Conservation (phyloP, 108 stramenopile species). For the Cyclostephanos invisitatus region DNA sequence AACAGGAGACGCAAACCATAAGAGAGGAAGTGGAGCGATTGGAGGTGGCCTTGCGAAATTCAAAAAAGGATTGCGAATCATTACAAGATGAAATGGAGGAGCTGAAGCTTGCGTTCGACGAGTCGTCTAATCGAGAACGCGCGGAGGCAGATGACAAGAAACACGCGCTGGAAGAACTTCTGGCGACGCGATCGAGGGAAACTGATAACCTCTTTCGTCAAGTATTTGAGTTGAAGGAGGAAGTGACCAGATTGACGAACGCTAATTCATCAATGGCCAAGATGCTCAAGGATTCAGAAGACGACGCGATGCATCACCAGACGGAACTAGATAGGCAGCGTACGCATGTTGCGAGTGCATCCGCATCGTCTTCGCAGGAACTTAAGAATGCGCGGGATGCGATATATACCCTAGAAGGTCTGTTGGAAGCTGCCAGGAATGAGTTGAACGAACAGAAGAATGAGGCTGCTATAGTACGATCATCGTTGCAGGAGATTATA, state of each 20-base stretch:
- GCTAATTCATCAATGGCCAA: conserved; percentile 37
- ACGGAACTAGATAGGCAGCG: conserved; percentile 50
- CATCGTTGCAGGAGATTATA: conserved; percentile 69
- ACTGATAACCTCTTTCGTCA: not conserved
- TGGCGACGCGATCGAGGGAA: conserved; percentile 44
- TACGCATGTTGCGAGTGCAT: conserved; percentile 48
- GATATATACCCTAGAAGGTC: conserved; percentile 60
- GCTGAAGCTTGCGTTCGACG: conserved; percentile 76
- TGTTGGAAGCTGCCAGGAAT: conserved; percentile 49
- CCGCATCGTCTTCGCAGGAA: conserved; percentile 38
- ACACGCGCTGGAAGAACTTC: conserved; percentile 43
- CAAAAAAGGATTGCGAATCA: conserved; percentile 66
- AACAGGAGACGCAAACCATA: conserved; percentile 32
- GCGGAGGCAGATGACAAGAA: conserved; percentile 15
- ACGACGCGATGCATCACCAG: conserved; percentile 24
- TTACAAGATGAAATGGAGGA: conserved; percentile 75
- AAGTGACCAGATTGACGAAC: conserved; percentile 36
- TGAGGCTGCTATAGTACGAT: conserved; percentile 61
- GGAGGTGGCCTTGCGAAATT: conserved; percentile 69
- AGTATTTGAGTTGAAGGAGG: conserved; percentile 48
- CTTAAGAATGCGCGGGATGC: conserved; percentile 53
- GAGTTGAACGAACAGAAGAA: conserved; percentile 44
- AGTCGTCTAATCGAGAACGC: conserved; percentile 45
- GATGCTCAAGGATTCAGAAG: conserved; percentile 20
- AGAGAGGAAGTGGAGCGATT: conserved; percentile 64